These are phyloP conservation scores for Venturia effusa DNA, from an alignment of 2,329 filamentous ascomycete genomes.

Conservation along the genomic window DNA sequence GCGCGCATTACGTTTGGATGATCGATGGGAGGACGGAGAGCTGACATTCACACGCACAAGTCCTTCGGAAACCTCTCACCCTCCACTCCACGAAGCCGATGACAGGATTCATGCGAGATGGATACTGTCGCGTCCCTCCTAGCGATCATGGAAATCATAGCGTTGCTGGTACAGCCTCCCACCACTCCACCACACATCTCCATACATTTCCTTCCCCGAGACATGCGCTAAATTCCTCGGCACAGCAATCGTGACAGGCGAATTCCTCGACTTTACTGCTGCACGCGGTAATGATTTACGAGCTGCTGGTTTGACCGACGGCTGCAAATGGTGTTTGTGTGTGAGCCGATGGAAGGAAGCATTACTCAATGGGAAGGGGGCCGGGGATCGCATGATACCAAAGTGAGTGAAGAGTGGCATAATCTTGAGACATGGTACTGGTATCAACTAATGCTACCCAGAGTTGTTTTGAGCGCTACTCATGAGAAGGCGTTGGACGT, in stretches of 20 bases:
- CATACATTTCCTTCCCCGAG: neutral
- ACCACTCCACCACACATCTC: neutral
- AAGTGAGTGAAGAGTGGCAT: conserved; percentile 18
- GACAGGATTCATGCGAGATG: conserved; percentile 51
- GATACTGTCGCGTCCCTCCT: conserved; percentile 46
- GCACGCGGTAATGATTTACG: conserved; percentile 49
- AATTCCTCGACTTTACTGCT: conserved; percentile 52
- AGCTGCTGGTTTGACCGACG: conserved; percentile 41
- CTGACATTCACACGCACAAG: neutral
- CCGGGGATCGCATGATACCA: conserved; percentile 36
- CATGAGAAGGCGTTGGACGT: conserved; percentile 41
- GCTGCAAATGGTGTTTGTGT: conserved; percentile 55
- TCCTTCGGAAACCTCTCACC: conserved; percentile 32
- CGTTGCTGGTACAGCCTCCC: conserved; percentile 33
- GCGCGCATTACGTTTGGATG: neutral
- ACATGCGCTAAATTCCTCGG: neutral
- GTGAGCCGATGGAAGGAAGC: conserved; percentile 50
- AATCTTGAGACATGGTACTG: neutral
- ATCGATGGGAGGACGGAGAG: neutral
- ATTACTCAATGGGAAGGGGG: conserved; percentile 40
- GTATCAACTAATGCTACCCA: conserved; percentile 17
- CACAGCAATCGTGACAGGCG: conserved; percentile 41
- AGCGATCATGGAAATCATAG: conserved; percentile 50
- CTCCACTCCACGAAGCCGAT: conserved; percentile 47
- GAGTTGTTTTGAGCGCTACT: conserved; percentile 40